Base-by-base conservation (phyloP, 495 filamentous ascomycete genomes). In the Trichoderma orchidacearum region DNA sequence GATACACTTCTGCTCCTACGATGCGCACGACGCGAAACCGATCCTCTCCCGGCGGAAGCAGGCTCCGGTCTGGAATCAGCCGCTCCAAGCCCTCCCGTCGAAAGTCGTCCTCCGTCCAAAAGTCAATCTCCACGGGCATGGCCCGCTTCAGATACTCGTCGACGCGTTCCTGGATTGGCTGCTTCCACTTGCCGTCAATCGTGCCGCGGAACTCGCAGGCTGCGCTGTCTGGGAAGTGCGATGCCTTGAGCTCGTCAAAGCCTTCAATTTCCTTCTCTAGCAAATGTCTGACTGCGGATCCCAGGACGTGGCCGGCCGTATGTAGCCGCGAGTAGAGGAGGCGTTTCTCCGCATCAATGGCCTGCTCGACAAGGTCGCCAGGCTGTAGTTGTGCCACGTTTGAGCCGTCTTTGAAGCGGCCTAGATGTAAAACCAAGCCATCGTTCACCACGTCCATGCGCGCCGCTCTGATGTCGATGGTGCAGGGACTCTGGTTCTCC, bases 261-360 rank as follows among this genome's bases (percentile, higher is more conserved):
- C 68, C 64, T 5, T 63, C 61, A 28, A 83, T 60, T 35, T 76
- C 69, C 11, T 72, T 65, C 55, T 79, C 73, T 29, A 76, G 63
- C 9, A 83, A 71, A 38, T 74, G 67, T n/a, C 75, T 69, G 28
- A 84, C 75, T 4, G 82, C 81, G 3, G 75, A 59, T 15, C 82
- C 79, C 7, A 86, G 71, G 23, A 85, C 74, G 59, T 86, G 83
- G 11, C 83, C 83, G 1, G 79, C 83, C 0, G 82, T 84, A 62
- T 86, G 83, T 4, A 80, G 71, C 3, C 81, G 76, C 11, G 80
- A 84, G 67, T 81, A 75, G 4, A 83, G 69, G 2, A 66, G 53
- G 4, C 82, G 74, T 55, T 77, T 80, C 28, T 75, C 74, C 0
- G 50, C 65, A 63, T 85, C 75, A 59, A 85, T 75, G 15, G 57